Evolutionary conservation across 208 protist genomes (phyloP), one percentile per base, ranked within the genome.

Genomic region (Wallacemonas rigidus): DNA sequence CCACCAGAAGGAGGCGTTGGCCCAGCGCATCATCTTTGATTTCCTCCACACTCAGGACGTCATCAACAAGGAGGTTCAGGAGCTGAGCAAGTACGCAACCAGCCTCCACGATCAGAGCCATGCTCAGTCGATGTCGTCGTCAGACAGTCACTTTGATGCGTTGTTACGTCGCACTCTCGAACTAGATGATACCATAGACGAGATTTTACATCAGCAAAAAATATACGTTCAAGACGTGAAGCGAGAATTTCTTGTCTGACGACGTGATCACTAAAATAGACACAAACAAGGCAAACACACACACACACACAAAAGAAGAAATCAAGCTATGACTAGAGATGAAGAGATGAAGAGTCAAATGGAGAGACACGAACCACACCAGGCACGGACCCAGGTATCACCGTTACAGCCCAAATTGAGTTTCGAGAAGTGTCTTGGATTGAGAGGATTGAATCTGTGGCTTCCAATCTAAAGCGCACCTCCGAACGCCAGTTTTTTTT

Each of bases 1-100:
- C 67, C 44, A 69, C 41, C 14, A 44, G 53, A 85, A 85, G 58
- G 74, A 85, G 50, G 60, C 73, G 38, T 41, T 83, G 0, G 77
- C 76, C 0, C 62, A 58, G 39, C 60, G 53, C 26, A 79, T 56
- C 45, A 74, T 84, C 36, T 64, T 47, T 2, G 78, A 76, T 41
- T 82, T 88, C 57, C 67, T 83, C 6, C 67, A 63, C n/a, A 83
- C 76, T 14, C 70, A 88, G 45, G 67, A 73, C 67, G 60, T 26
- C 26, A 38, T 88, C 15, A 11, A 75, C 48, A 80, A 80, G 50
- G 26, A 60, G 12, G 54, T 85, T 41, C 69, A 67, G 4, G 58
- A 56, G 1, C 44, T 85, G 48, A 60, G 71, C 61, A 38, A 58
- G 14, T 60, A 35, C 41, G 43, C 50, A n/a, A 36, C 15, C 5